Evolutionary conservation across 805 yeast species (phyloP).

Genomic region (Saccharomycopsis amapae): DNA sequence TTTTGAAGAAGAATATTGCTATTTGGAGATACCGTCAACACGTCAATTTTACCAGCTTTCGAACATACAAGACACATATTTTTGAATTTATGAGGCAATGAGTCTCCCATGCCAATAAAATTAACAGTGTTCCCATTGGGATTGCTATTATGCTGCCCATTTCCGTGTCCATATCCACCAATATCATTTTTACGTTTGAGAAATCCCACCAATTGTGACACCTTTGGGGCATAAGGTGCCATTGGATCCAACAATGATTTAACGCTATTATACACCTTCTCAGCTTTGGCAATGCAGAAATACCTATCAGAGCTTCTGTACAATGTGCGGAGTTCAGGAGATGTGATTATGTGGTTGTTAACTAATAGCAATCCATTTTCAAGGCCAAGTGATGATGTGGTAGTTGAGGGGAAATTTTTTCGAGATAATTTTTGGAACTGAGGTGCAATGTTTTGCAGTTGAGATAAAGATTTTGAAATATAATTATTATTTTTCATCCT

Average conservation of each 20-base stretch:
- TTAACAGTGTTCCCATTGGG: slow-evolving; percentile 2
- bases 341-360: slow-evolving; percentile 51
- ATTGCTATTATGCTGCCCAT: slow-evolving; percentile 12
- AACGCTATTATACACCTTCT: slow-evolving; percentile 27
- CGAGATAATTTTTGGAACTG: neutral
- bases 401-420: too few relatives aligned
- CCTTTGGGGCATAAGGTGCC: slow-evolving; percentile 16
- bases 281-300: slow-evolving; percentile 42
- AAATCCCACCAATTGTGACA: slow-evolving; percentile 10
- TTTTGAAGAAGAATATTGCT: slow-evolving; percentile 52
- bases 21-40: slow-evolving; percentile 57
- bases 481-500: neutral
- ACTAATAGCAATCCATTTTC: slow-evolving; percentile 59
- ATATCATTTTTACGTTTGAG: slow-evolving; percentile 19
- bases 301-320: slow-evolving; percentile 46
- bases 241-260: slow-evolving; percentile 19
- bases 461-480: neutral
- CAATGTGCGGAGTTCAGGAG: slow-evolving; percentile 45
- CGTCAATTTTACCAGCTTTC: slow-evolving; percentile 63
- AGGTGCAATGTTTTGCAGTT: neutral
- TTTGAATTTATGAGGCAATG: too few relatives aligned
- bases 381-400: too few relatives aligned
- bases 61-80: slow-evolving; percentile 42
- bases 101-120: slow-evolving; percentile 15
- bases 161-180: neutral